A percentile compares a stretch with the other conserved stretches of the same genome.
Evolutionary conservation across 345 rosid species (phyloP).

Genomic region (Laguncularia racemosa): DNA sequence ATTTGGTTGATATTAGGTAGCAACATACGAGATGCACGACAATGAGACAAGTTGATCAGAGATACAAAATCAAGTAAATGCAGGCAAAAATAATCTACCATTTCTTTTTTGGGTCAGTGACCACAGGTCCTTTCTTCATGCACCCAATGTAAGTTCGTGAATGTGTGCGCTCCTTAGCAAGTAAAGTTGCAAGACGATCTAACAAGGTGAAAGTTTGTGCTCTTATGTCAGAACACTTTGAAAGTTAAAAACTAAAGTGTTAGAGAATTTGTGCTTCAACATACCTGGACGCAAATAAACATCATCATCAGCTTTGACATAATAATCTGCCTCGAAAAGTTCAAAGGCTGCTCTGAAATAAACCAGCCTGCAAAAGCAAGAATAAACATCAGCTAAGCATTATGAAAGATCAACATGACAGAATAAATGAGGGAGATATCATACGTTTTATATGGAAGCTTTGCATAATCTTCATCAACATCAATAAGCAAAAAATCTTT

Average conservation of each 20-base stretch:
- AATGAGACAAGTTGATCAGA: no score
- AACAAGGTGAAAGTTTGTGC: background rate
- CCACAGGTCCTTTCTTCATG: slow-evolving; percentile 89
- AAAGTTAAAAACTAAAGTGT: background rate
- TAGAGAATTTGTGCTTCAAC: background rate
- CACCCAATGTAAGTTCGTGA: slow-evolving; percentile 63
- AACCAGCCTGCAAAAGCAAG: slow-evolving; percentile 32
- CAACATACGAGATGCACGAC: no score
- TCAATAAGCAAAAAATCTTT: slow-evolving; percentile 71
- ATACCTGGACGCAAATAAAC: slow-evolving; percentile 84
- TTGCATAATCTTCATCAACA: slow-evolving; percentile 57
- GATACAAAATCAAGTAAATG: background rate
- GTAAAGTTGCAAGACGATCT: slow-evolving; percentile 82
- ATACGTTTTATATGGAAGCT: slow-evolving; percentile 76
- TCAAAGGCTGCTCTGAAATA: slow-evolving; percentile 59
- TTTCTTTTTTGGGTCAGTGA: slow-evolving; percentile 69
- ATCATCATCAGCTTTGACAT: slow-evolving; percentile 76
- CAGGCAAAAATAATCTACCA: slow-evolving; percentile 27
- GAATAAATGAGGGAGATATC: background rate
- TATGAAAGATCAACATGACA: background rate
- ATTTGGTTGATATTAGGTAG: no score
- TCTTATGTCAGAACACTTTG: background rate
- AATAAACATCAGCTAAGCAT: background rate
- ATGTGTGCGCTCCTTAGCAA: slow-evolving; percentile 65
- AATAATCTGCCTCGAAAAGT: slow-evolving; percentile 75